Evolutionary conservation across 129 eudicot genomes (phyloP).

Genomic region (Tanacetum coccineum): DNA sequence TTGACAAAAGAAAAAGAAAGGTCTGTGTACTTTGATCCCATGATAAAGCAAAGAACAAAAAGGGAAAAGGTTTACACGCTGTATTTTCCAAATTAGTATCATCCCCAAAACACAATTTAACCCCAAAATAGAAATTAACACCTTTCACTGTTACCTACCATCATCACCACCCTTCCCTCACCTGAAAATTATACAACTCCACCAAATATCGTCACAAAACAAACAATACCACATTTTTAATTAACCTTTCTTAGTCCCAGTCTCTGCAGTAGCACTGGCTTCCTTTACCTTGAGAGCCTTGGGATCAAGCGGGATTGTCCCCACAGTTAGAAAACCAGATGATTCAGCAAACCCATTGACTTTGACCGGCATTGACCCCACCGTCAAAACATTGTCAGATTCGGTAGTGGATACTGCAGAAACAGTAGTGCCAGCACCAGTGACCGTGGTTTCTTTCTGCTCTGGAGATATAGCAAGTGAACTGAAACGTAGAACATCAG

Average conservation of each 20-base stretch:
- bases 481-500: conserved; percentile 34
- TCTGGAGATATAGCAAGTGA: conserved; percentile 43
- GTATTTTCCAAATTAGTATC: conserved; percentile 30
- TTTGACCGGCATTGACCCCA: conserved; percentile 71
- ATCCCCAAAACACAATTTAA: conserved; percentile 25
- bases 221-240: not conserved
- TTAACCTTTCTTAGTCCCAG: conserved; percentile 9
- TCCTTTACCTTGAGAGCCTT: conserved; percentile 40
- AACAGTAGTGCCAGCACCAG: conserved; percentile 3
- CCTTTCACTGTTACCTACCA: conserved; percentile 22
- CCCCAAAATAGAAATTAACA: conserved; percentile 24
- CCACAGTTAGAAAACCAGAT: conserved; percentile 60
- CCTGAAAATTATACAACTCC: conserved; percentile 24
- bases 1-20: conserved; percentile 12
- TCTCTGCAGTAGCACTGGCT: conserved; percentile 15
- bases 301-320: conserved; percentile 76
- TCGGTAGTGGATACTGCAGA: conserved; percentile 4
- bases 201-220: conserved; percentile 13
- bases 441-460: conserved; percentile 13
- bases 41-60: conserved; percentile 27
- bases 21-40: conserved; percentile 27
- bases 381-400: conserved; percentile 38
- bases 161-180: conserved; percentile 16
- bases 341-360: conserved; percentile 35
- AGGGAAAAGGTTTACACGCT: conserved; percentile 32